These are phyloP conservation scores for Punctularia strigosozonata DNA, from an alignment of 768 basidiomycete species.

Conservation along the genomic window DNA sequence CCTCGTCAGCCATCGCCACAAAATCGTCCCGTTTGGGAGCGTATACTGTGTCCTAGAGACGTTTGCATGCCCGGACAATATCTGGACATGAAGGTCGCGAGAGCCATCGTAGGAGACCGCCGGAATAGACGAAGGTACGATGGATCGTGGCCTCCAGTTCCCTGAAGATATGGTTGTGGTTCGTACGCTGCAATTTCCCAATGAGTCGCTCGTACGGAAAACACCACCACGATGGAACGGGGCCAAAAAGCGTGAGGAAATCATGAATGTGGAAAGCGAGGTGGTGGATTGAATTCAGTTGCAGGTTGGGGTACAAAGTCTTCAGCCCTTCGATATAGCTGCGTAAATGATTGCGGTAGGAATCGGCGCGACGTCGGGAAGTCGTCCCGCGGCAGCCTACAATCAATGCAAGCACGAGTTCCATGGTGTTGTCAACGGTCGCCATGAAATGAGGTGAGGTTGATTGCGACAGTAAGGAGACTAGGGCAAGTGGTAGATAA, in stretches of 20 bases:
- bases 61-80: too few relatives aligned
- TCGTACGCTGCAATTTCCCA: constrained; percentile 21
- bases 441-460: too few relatives aligned
- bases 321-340: constrained; percentile 12
- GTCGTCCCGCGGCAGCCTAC: not conserved
- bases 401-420: not conserved
- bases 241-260: constrained; percentile 23
- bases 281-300: constrained; percentile 17
- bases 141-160: too few relatives aligned
- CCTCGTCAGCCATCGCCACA: too few relatives aligned
- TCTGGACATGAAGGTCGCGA: too few relatives aligned
- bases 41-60: too few relatives aligned
- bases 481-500: constrained; percentile 22
- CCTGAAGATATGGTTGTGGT: constrained; percentile 22
- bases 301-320: constrained; percentile 12
- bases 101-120: too few relatives aligned
- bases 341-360: constrained; percentile 10
- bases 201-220: constrained; percentile 27
- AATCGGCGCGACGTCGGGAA: not conserved
- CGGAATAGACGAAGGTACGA: too few relatives aligned
- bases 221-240: constrained; percentile 26
- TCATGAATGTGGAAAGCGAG: constrained; percentile 19
- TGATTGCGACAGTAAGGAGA: constrained; percentile 21
- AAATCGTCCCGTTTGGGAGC: too few relatives aligned
- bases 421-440: not conserved